Conservation (phyloP, 2,329 filamentous ascomycete species). For the Fusarium sp. region DNA sequence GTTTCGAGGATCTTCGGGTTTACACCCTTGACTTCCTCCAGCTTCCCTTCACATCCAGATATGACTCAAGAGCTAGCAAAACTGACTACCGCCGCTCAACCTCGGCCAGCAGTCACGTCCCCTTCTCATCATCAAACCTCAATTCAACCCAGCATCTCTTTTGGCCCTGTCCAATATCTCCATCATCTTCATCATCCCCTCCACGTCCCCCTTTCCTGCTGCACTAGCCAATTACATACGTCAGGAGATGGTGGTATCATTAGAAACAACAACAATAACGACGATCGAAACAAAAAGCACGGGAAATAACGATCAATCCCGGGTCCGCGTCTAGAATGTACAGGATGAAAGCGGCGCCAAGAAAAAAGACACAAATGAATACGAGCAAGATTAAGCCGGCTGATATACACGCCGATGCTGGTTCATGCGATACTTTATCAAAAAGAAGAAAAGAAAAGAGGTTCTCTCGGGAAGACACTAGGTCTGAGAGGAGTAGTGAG, state of each 20-base stretch:
- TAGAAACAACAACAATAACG: constrained; percentile 40
- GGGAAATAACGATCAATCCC: constrained; percentile 42
- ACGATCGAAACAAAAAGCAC: constrained; percentile 34
- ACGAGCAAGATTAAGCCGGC: constrained; percentile 48
- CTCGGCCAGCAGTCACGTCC: constrained; percentile 32
- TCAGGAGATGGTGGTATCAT: constrained; percentile 47
- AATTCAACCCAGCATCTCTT: constrained; percentile 23
- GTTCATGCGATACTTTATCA: constrained; percentile 40
- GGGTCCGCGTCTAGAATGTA: constrained; percentile 49
- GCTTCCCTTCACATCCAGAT: constrained; percentile 17
- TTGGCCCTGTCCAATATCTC: constrained; percentile 21
- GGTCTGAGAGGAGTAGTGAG: constrained; percentile 25
- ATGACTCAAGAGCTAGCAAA: constrained; percentile 24
- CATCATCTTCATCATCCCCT: constrained; percentile 21
- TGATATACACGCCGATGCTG: constrained; percentile 42
- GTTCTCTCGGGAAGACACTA: constrained; percentile 19
- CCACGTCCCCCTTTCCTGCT: constrained; percentile 28
- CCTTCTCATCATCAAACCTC: constrained; percentile 3
- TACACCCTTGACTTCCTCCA: constrained; percentile 30
- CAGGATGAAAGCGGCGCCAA: constrained; percentile 36
- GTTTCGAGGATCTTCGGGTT: constrained; percentile 36
- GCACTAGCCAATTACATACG: constrained; percentile 45
- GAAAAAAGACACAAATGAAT: constrained; percentile 38
- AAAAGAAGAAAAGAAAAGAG: constrained; percentile 35
- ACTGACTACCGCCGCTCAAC: constrained; percentile 31